Percentiles rank a stretch among this genome's conserved stretches.
These are phyloP conservation scores for Monilinia fructicola DNA, from an alignment of 2,329 filamentous ascomycete species.

Conservation along the genomic window DNA sequence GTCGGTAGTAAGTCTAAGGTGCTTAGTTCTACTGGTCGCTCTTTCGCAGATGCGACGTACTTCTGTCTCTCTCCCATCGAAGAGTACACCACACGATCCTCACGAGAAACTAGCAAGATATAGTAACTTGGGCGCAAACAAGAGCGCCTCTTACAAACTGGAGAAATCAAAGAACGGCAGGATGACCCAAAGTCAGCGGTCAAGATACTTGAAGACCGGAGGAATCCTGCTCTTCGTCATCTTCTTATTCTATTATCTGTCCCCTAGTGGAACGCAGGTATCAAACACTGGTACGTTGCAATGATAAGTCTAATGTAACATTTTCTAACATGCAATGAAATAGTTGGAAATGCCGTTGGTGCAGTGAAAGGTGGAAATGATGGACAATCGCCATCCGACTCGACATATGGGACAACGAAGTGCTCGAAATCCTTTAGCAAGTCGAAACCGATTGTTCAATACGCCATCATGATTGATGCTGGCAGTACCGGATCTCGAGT, in stretches of 20 bases:
- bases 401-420: slow-evolving; percentile 65
- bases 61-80: slow-evolving; percentile 62
- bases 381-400: slow-evolving; percentile 58
- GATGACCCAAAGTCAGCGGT: slow-evolving; percentile 64
- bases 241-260: slow-evolving; percentile 63
- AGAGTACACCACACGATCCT: slow-evolving; percentile 59
- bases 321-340: slow-evolving; percentile 17
- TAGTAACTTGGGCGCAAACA: slow-evolving; percentile 47
- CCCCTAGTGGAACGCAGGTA: slow-evolving; percentile 51
- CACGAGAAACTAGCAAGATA: slow-evolving; percentile 66
- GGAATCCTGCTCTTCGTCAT: slow-evolving; percentile 60
- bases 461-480: slow-evolving; percentile 98
- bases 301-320: background rate
- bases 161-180: slow-evolving; percentile 57
- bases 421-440: slow-evolving; percentile 82
- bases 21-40: slow-evolving; percentile 24
- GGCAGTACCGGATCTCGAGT: slow-evolving; percentile 97
- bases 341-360: slow-evolving; percentile 30
- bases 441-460: slow-evolving; percentile 92
- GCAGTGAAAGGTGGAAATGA: slow-evolving; percentile 34
- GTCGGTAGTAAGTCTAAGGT: slow-evolving; percentile 17
- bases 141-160: slow-evolving; percentile 46
- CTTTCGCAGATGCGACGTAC: slow-evolving; percentile 59
- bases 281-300: slow-evolving; percentile 32
- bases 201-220: slow-evolving; percentile 65